Percentiles rank a stretch among this genome's conserved stretches.
Conservation (phyloP, 164 flowering plant species). For the Vitis amurensis region DNA sequence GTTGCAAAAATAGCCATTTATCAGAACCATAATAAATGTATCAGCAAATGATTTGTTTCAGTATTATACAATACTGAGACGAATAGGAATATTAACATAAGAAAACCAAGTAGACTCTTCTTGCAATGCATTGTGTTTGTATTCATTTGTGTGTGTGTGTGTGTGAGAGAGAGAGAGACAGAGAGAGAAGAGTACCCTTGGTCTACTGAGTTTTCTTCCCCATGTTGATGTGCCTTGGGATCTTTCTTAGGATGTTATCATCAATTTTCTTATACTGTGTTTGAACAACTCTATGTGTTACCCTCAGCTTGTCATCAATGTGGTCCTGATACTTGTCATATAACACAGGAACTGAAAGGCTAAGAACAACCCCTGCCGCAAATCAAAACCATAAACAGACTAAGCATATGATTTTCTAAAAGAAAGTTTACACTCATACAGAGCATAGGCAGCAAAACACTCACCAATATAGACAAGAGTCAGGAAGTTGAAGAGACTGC, state of each 20-base stretch:
- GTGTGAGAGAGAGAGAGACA: not conserved
- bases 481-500: slow-evolving; percentile 74
- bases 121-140: no score
- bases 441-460: slow-evolving; percentile 13
- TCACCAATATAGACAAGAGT: slow-evolving; percentile 77
- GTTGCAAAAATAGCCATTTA: no score
- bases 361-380: slow-evolving; percentile 63
- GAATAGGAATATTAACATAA: no score
- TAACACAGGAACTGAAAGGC: slow-evolving; percentile 63
- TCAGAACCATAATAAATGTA: no score
- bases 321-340: slow-evolving; percentile 73
- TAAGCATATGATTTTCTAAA: not conserved
- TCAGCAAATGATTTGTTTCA: no score
- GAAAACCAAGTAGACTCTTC: no score
- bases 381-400: not conserved
- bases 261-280: slow-evolving; percentile 58
- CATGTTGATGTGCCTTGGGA: slow-evolving; percentile 33
- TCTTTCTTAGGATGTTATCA: slow-evolving; percentile 47
- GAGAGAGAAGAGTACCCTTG: slow-evolving; percentile 21
- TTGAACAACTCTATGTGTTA: slow-evolving; percentile 28
- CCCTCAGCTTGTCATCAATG: slow-evolving; percentile 59
- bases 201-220: slow-evolving; percentile 58
- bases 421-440: not conserved
- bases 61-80: no score
- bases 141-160: not conserved